Conservation (phyloP, 1,139 yeast genomes). For the Geotrichum reessii region DNA sequence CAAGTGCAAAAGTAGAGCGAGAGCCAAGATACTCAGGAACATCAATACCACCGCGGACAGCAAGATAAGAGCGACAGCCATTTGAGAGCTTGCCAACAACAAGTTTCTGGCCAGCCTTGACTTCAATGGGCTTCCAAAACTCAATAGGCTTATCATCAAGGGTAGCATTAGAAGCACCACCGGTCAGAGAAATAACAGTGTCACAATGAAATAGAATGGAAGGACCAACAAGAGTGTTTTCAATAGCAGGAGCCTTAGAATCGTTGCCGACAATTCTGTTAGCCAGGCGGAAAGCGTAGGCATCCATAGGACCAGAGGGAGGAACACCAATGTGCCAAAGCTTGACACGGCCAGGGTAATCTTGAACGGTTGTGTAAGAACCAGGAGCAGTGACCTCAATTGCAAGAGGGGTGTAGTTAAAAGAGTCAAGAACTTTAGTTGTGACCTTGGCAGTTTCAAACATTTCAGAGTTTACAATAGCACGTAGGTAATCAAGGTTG, state of each 20-base stretch:
- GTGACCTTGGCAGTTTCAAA: slow-evolving; percentile 78
- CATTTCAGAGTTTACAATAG: slow-evolving; percentile 78
- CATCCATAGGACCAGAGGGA: slow-evolving; percentile 98
- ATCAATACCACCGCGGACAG: slow-evolving; percentile 89
- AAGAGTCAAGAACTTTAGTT: slow-evolving; percentile 83
- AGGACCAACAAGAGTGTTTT: slow-evolving; percentile 84
- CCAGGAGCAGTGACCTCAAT: slow-evolving; percentile 83
- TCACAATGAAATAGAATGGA: slow-evolving; percentile 76
- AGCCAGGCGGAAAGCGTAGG: slow-evolving; percentile 80
- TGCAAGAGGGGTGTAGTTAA: slow-evolving; percentile 71
- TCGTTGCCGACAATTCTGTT: slow-evolving; percentile 87
- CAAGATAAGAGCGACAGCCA: slow-evolving; percentile 87
- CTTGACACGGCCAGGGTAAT: slow-evolving; percentile 86
- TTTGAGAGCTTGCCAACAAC: slow-evolving; percentile 69
- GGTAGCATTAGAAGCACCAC: slow-evolving; percentile 67
- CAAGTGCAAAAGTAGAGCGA: slow-evolving; percentile 93
- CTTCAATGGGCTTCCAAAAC: slow-evolving; percentile 63
- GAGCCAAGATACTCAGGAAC: slow-evolving; percentile 92
- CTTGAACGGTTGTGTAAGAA: slow-evolving; percentile 92
- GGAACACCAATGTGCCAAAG: slow-evolving; percentile 94
- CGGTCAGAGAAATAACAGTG: slow-evolving; percentile 72
- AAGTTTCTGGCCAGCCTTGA: slow-evolving; percentile 70
- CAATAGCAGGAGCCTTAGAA: slow-evolving; percentile 77
- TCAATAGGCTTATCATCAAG: slow-evolving; percentile 56
- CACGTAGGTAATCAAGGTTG: slow-evolving; percentile 80